Percentiles rank a stretch among this genome's conserved stretches.
phyloP scores from a whole-genome alignment of 164 flowering plant genomes.

The Vitis vinifera region DNA sequence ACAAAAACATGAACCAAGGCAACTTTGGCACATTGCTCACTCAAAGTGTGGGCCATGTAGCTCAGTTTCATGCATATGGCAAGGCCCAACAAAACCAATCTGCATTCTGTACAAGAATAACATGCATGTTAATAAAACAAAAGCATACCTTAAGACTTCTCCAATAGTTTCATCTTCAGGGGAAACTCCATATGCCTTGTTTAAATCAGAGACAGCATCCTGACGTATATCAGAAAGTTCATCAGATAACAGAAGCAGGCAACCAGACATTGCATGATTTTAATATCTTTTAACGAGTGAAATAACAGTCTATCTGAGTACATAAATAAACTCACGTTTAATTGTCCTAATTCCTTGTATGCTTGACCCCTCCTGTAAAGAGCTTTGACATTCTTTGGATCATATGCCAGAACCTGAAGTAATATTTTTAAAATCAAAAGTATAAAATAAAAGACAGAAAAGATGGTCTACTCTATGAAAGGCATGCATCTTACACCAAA shows the following conservation, averaged over 20 bases:
- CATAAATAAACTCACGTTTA: constrained; percentile 54
- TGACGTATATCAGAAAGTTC: constrained; percentile 26
- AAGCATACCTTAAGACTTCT: constrained; percentile 66
- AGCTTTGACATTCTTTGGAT: constrained; percentile 83
- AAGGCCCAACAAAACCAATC: not conserved
- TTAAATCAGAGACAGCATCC: constrained; percentile 87
- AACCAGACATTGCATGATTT: not conserved
- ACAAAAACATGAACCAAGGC: not conserved
- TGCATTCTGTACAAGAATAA: not conserved
- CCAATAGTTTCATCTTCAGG: constrained; percentile 92
- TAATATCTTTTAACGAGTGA: not conserved
- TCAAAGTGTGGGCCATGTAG: not conserved
- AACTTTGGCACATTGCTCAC: not conserved
- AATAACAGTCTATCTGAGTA: not conserved
- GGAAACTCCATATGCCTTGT: constrained; percentile 68
- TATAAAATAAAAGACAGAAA: too few relatives aligned
- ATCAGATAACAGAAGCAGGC: constrained; percentile 11
- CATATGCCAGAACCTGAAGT: constrained; percentile 74
- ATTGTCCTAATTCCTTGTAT: constrained; percentile 65
- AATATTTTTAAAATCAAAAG: not conserved
- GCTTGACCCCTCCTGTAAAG: constrained; percentile 98
- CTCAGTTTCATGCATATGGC: not conserved
- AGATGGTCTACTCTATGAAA: too few relatives aligned
- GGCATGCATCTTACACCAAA: too few relatives aligned
- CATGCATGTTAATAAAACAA: constrained; percentile 1